Conservation (phyloP, 768 basidiomycete genomes). For the Collybiopsis confluens region DNA sequence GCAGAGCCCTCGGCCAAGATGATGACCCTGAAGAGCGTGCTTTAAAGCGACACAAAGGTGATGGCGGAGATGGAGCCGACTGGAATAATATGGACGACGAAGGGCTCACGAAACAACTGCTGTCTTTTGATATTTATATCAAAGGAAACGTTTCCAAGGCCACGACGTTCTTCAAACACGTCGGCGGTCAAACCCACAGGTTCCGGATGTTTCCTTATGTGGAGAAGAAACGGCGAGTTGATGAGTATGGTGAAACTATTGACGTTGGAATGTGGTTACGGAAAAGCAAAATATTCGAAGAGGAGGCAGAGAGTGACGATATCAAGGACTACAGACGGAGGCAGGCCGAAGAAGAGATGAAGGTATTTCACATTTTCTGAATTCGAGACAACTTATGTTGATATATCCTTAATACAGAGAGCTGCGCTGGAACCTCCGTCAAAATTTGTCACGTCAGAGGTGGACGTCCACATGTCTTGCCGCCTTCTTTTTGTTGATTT, state of each 20-base stretch:
- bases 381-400: constrained; percentile 9
- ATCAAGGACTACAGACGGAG: constrained; percentile 66
- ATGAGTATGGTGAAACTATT: constrained; percentile 92
- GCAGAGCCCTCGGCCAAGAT: constrained; percentile 49
- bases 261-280: constrained; percentile 96
- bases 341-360: constrained; percentile 75
- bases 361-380: constrained; percentile 41
- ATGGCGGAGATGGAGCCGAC: constrained; percentile 49
- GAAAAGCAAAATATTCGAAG: constrained; percentile 86
- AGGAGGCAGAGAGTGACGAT: constrained; percentile 83
- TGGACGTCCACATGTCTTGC: constrained; percentile 80
- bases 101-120: constrained; percentile 61
- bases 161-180: constrained; percentile 82
- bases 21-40: constrained; percentile 24
- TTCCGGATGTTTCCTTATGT: constrained; percentile 98
- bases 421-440: constrained; percentile 81
- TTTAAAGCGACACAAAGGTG: constrained; percentile 40
- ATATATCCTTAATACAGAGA: constrained; percentile 46
- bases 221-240: constrained; percentile 87
- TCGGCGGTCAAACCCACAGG: constrained; percentile 66
- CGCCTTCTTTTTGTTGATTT: constrained; percentile 89
- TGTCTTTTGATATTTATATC: constrained; percentile 95
- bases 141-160: constrained; percentile 92
- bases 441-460: constrained; percentile 76
- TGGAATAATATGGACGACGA: constrained; percentile 80